phyloP scores from a whole-genome alignment of 108 stramenopile species.

The Pseudonitzschia delicatissima region DNA sequence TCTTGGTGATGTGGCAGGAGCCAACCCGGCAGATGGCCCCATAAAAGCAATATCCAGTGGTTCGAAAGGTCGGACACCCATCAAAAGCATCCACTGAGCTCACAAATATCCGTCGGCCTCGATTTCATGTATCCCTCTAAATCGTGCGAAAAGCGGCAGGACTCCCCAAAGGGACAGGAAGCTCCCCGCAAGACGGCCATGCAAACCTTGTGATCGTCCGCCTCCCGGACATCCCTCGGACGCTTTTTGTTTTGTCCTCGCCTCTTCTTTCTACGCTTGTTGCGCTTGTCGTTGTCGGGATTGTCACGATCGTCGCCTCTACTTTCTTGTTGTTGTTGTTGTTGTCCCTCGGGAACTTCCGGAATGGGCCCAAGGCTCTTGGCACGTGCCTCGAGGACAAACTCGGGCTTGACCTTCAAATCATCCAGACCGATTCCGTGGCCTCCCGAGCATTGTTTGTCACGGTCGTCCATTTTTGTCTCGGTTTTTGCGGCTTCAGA shows the following conservation, averaged over 20 bases:
- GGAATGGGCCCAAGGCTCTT: slow-evolving; percentile 26
- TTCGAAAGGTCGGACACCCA: slow-evolving; percentile 51
- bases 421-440: slow-evolving; percentile 13
- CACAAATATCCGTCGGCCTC: slow-evolving; percentile 49
- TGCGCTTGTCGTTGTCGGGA: slow-evolving; percentile 1
- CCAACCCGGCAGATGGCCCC: slow-evolving; percentile 79
- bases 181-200: slow-evolving; percentile 51
- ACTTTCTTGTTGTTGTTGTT: not conserved
- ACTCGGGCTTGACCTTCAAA: slow-evolving; percentile 56
- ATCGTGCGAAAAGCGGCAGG: slow-evolving; percentile 85
- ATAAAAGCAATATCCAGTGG: slow-evolving; percentile 61
- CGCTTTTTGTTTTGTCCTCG: slow-evolving; percentile 72
- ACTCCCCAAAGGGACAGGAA: slow-evolving; percentile 50
- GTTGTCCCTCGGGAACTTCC: slow-evolving; percentile 1
- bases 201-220: slow-evolving; percentile 56
- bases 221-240: slow-evolving; percentile 60
- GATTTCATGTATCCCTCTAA: slow-evolving; percentile 59
- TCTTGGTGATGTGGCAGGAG: slow-evolving; percentile 62
- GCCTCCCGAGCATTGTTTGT: not conserved
- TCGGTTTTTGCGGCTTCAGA: not conserved
- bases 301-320: slow-evolving; percentile 19
- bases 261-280: slow-evolving; percentile 26
- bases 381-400: slow-evolving; percentile 33
- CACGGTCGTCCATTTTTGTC: not conserved
- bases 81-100: slow-evolving; percentile 36